phyloP scores from a whole-genome alignment of 371 early-diverging fungal species.

The Batrachochytrium dendrobatidis region DNA sequence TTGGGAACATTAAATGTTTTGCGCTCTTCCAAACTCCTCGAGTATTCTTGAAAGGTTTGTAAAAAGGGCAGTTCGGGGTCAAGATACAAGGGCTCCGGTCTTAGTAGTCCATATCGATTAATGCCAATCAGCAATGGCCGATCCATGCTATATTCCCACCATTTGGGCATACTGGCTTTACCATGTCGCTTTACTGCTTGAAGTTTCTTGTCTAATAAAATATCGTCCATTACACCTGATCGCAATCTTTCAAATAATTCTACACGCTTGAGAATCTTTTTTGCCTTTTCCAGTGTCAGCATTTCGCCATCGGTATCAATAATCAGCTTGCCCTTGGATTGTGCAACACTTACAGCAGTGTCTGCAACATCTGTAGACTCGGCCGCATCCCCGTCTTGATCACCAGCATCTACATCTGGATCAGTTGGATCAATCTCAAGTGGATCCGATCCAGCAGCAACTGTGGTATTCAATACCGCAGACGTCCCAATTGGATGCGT shows the following conservation, averaged over 20 bases:
- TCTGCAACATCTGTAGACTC: not conserved
- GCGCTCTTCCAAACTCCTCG: conserved; percentile 31
- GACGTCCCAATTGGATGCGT: not conserved
- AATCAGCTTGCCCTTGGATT: not conserved
- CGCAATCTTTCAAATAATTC: conserved; percentile 65
- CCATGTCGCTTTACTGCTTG: conserved; percentile 25
- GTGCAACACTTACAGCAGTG: not conserved
- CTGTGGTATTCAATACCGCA: conserved; percentile 4
- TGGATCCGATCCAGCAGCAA: not conserved
- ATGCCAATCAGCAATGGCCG: conserved; percentile 60
- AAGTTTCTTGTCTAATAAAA: conserved; percentile 19
- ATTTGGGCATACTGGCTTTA: conserved; percentile 24
- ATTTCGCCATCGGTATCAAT: conserved; percentile 22
- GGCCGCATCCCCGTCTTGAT: conserved; percentile 31
- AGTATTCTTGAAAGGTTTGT: conserved; percentile 26
- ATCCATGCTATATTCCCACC: conserved; percentile 44
- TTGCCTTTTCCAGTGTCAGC: conserved; percentile 61
- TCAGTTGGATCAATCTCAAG: conserved; percentile 6
- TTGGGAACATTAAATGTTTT: conserved; percentile 11
- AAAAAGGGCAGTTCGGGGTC: conserved; percentile 31
- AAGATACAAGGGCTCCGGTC: conserved; percentile 18
- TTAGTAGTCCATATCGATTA: conserved; percentile 62
- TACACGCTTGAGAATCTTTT: conserved; percentile 63
- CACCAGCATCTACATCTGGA: conserved; percentile 23
- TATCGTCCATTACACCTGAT: conserved; percentile 8